Evolutionary conservation across 1,284 basidiomycete genomes (phyloP), one percentile per base, ranked within the genome.

Genomic region (Sphaerobolus stellatus): DNA sequence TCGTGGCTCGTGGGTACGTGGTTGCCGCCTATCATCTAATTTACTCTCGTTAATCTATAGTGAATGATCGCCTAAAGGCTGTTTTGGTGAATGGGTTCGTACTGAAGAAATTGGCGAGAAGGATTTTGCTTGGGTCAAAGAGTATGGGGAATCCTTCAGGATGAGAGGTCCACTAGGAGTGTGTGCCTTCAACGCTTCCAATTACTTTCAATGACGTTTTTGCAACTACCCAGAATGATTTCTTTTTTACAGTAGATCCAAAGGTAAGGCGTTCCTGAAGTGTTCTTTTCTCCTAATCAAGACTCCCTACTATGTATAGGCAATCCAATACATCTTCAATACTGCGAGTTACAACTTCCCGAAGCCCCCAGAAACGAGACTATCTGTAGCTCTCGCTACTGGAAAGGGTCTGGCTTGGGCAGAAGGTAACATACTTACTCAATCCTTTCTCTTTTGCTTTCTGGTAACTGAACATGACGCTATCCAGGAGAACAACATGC

Each of bases 401-500:
- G 74, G 74, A 16, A 62, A 61, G 18, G 74, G 76, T 1, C 40
- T 77, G 5, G 57, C 63, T 1, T 75, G 71, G 71, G 73, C 75
- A 2, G 71, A 76, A 7, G 78, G 78, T 76, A 57, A 20, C 48
- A 18, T 11, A 34, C 33, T 11, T 11, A 34, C 18, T 34, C 18
- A 34, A 11, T 11, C 18, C 33, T 34, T 51, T 13, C 16, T 6
- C 27, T 46, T 6, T 18, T 6, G 44, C 29, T 9, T 27, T 46
- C 9, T 13, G n/a, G 13, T 8, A 14, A 24, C 24, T 11, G 16
- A 8, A 46, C 9, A 46, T 11, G 13, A 9, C 9, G n/a, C 24
- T 18, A 7, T 14, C 18, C 53, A 80, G 79, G 76, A 14, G 71
- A 74, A 7, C 66, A 58, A 28, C 78, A 81, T 57, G 73, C 70